A percentile compares a stretch with the other conserved stretches of the same genome.
Evolutionary conservation across 345 rosid species (phyloP).

Genomic region (Eucalyptus tenuipes): DNA sequence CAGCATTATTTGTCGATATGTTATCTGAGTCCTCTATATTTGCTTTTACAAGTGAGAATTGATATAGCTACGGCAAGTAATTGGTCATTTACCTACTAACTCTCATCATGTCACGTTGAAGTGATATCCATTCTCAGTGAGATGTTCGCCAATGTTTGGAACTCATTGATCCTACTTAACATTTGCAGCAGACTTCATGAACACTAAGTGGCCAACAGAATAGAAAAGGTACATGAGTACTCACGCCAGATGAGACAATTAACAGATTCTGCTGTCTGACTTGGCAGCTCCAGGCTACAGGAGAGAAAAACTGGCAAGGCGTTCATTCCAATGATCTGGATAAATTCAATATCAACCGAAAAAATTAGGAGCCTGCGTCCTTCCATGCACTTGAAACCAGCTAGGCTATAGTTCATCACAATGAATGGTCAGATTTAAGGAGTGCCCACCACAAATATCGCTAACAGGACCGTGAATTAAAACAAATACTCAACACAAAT

Average conservation of each 20-base stretch:
- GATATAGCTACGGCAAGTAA: not conserved
- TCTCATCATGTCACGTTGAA: not conserved
- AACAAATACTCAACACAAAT: not conserved
- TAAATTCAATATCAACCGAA: not conserved
- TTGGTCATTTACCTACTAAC: not conserved
- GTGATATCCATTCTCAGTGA: not conserved
- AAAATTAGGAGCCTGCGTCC: not conserved
- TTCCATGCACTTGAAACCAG: not conserved
- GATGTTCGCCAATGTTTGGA: not conserved
- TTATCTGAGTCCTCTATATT: not conserved
- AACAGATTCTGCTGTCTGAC: not conserved
- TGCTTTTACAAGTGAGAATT: not conserved
- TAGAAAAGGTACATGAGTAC: not conserved
- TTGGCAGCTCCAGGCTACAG: not conserved
- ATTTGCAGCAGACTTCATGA: not conserved
- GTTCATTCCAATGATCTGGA: not conserved
- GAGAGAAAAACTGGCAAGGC: not conserved
- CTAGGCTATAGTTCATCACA: not conserved
- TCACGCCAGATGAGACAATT: not conserved
- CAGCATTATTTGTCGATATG: not conserved
- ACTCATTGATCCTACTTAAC: not conserved
- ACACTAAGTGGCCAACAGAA: not conserved
- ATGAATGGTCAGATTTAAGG: not conserved
- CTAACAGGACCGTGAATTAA: not conserved
- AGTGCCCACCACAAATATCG: not conserved